Base-by-base conservation (phyloP, 495 filamentous ascomycete genomes). In the Saxophila tyrrhenica region DNA sequence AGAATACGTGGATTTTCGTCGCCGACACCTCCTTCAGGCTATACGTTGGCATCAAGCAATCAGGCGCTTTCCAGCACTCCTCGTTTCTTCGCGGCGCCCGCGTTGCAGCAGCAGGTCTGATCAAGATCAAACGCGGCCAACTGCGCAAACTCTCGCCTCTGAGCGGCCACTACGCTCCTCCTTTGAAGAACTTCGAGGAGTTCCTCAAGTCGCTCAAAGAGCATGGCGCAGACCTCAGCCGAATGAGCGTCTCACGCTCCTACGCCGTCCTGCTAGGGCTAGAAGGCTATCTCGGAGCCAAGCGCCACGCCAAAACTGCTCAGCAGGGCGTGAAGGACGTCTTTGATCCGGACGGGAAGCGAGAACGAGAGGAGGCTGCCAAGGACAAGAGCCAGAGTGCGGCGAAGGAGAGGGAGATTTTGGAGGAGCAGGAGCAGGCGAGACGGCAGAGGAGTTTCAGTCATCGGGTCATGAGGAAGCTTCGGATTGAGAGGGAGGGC, bases 1-100 rank as follows among this genome's bases (percentile, higher is more conserved):
- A 83, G 57, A 86, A 85, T 61, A 90, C 84, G 25, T 95, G 89
- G 89, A 90, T 95, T 39, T 95, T 94, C 62, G 89, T 86, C 20
- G 82, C 83, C 29, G 89, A 96, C 68, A 91, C 87, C 0, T 84
- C 80, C 1, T 91, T 87, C 61, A 80, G 90, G 8, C 73, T 95
- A 0, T 95, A 95, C 70, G 78, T 95, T 38, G 89, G 87, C 43
- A 92, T 96, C 68, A 95, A 96, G 61, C 82, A 86, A 64, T 80
- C 79, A 24, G 90, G 90, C 24, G 79, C 85, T 8, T 96, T 96
- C 64, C 90, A 95, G 62, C 90, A 96, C 68, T 85, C 79, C 7
- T 89, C 84, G 0, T 96, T 96, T 62, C 72, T 96, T 1, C 84
- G 88, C 45, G 90, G 90, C 15, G 75, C 77, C 17, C 78, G 88